A percentile compares a stretch with the other conserved stretches of the same genome.
These are phyloP conservation scores for Saccharomyces pastorianus DNA, from an alignment of 1,139 yeast species.

Conservation along the genomic window DNA sequence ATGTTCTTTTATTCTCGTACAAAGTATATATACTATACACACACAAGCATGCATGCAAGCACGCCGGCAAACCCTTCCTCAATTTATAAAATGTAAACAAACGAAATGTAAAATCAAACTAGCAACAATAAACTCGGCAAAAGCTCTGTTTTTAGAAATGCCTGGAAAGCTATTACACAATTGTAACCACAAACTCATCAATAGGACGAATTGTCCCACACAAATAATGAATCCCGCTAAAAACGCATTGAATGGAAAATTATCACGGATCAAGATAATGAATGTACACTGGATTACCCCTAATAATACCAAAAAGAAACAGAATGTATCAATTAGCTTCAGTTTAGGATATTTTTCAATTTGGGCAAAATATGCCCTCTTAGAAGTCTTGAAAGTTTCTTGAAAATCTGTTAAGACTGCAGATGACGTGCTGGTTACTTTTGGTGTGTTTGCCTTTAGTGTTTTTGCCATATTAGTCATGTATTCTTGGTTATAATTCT, in stretches of 20 bases:
- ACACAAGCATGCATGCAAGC: neutral
- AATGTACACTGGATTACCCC: conserved; percentile 76
- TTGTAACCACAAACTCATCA: conserved; percentile 75
- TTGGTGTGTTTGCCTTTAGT: neutral
- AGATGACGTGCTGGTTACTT: neutral
- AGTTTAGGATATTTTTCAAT: conserved; percentile 33
- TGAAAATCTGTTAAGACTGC: conserved; percentile 36
- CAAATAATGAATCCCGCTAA: conserved; percentile 87
- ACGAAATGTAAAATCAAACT: conserved; percentile 83
- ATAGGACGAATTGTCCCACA: conserved; percentile 90
- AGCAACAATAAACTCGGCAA: conserved; percentile 85
- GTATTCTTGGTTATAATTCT: neutral
- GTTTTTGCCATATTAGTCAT: neutral
- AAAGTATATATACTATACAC: neutral
- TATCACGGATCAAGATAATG: conserved; percentile 63
- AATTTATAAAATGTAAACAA: conserved; percentile 86
- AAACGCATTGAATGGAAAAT: conserved; percentile 94
- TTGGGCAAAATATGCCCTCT: conserved; percentile 38
- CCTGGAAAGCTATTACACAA: conserved; percentile 41
- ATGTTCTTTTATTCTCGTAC: neutral
- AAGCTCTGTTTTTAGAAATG: conserved; percentile 69
- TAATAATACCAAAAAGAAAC: conserved; percentile 64
- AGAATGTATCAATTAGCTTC: conserved; percentile 67
- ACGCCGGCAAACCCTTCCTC: conserved; percentile 11
- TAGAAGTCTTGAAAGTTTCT: conserved; percentile 43